These are phyloP conservation scores for Fraxinus cuspidata DNA, from an alignment of 257 asterid species.

Conservation along the genomic window DNA sequence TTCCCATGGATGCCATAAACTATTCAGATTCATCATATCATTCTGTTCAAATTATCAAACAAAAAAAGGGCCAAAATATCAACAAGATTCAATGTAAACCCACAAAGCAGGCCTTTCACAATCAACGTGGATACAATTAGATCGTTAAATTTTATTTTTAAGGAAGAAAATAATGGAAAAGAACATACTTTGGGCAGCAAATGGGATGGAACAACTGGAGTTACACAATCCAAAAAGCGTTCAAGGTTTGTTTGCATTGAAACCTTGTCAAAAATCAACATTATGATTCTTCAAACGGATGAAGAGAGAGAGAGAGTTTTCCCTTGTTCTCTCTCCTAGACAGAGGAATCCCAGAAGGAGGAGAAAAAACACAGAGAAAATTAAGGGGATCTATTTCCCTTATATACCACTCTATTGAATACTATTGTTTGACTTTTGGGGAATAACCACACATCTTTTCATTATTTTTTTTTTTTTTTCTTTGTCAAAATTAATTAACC, in stretches of 20 bases:
- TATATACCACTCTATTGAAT: conserved; percentile 20
- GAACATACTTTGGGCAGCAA: conserved; percentile 43
- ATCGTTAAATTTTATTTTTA: neutral
- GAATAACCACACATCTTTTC: conserved; percentile 13
- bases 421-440: conserved; percentile 41
- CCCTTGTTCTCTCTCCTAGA: conserved; percentile 36
- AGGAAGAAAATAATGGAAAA: neutral
- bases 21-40: conserved; percentile 78
- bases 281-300: conserved; percentile 23
- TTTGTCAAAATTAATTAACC: neutral
- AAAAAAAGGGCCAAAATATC: neutral
- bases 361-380: conserved; percentile 19
- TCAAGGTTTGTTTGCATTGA: conserved; percentile 46
- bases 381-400: neutral
- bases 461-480: neutral
- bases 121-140: neutral
- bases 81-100: neutral
- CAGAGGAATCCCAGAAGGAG: conserved; percentile 24
- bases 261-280: conserved; percentile 36
- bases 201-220: conserved; percentile 49
- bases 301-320: conserved; percentile 24
- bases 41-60: conserved; percentile 36
- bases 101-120: too few species aligned
- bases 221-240: conserved; percentile 43
- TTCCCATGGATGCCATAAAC: conserved; percentile 96